A percentile compares a stretch with the other conserved stretches of the same genome.
phyloP scores from a whole-genome alignment of 768 basidiomycete genomes.

The Naganishia onofrii region DNA sequence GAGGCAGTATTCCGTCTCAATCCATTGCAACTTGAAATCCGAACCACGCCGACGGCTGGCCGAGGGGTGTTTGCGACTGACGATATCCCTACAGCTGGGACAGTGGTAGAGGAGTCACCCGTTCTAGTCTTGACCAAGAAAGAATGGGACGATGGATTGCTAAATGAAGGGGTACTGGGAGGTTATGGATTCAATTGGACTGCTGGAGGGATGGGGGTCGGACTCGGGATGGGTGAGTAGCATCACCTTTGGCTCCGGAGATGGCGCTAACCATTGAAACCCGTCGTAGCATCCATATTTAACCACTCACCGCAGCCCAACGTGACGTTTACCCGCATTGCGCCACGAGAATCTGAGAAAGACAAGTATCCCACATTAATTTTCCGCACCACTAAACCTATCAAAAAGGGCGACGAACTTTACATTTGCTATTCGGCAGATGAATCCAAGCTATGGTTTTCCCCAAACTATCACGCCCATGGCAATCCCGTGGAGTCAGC shows the following conservation, averaged over 20 bases:
- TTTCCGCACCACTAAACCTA: slow-evolving; percentile 38
- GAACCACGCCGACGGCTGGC: slow-evolving; percentile 42
- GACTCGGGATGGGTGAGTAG: slow-evolving; percentile 45
- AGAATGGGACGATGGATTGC: slow-evolving; percentile 57
- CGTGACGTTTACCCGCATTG: slow-evolving; percentile 48
- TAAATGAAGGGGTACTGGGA: slow-evolving; percentile 46
- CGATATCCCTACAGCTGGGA: slow-evolving; percentile 58
- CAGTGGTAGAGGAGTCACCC: slow-evolving; percentile 78
- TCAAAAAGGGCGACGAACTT: slow-evolving; percentile 45
- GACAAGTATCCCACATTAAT: slow-evolving; percentile 31
- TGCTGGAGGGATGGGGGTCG: slow-evolving; percentile 47
- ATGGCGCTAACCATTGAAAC: too few species aligned
- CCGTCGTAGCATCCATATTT: slow-evolving; percentile 46
- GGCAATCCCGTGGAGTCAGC: neutral
- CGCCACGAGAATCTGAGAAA: slow-evolving; percentile 17
- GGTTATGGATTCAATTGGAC: slow-evolving; percentile 50
- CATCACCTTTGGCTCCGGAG: too few species aligned
- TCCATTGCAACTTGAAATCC: slow-evolving; percentile 45
- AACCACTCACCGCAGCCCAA: slow-evolving; percentile 51
- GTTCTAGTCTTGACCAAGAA: slow-evolving; percentile 70
- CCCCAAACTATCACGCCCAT: slow-evolving; percentile 19
- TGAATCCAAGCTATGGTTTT: slow-evolving; percentile 50
- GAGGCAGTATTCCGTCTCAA: slow-evolving; percentile 36
- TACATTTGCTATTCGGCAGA: slow-evolving; percentile 50
- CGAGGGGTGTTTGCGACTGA: slow-evolving; percentile 58